phyloP scores from a whole-genome alignment of 1,139 yeast species.

The Magnusiomyces paraingens region DNA sequence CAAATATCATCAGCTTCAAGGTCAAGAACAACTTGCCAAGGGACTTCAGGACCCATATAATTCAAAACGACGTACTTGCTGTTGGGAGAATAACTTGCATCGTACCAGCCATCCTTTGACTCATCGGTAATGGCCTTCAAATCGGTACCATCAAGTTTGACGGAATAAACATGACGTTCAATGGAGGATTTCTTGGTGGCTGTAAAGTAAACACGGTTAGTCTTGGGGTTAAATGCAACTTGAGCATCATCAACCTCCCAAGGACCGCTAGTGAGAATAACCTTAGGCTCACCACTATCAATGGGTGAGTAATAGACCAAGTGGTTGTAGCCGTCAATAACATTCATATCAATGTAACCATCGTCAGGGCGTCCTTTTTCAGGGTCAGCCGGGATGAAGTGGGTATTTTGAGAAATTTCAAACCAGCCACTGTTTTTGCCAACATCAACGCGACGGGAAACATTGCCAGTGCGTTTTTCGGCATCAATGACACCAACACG shows the following conservation, averaged over 20 bases:
- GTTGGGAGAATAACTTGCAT: slow-evolving; percentile 54
- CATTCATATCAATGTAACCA: slow-evolving; percentile 70
- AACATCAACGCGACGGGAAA: slow-evolving; percentile 49
- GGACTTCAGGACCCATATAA: slow-evolving; percentile 60
- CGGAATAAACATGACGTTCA: slow-evolving; percentile 52
- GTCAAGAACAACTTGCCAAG: slow-evolving; percentile 56
- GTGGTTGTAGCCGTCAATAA: slow-evolving; percentile 59
- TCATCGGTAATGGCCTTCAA: slow-evolving; percentile 50
- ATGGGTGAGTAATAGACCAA: slow-evolving; percentile 58
- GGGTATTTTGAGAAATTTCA: slow-evolving; percentile 72
- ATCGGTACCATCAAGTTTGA: slow-evolving; percentile 38
- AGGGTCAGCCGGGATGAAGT: slow-evolving; percentile 57
- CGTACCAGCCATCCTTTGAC: slow-evolving; percentile 55
- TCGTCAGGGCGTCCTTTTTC: slow-evolving; percentile 35
- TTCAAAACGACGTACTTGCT: slow-evolving; percentile 50
- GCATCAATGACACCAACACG: slow-evolving; percentile 52
- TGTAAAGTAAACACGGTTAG: slow-evolving; percentile 53
- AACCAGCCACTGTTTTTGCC: slow-evolving; percentile 57
- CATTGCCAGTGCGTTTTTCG: slow-evolving; percentile 31
- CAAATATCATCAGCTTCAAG: slow-evolving; percentile 31
- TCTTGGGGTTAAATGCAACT: slow-evolving; percentile 47
- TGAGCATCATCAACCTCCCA: slow-evolving; percentile 67
- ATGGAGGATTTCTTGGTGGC: slow-evolving; percentile 52
- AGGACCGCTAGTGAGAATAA: slow-evolving; percentile 49
- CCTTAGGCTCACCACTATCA: slow-evolving; percentile 39